Percentiles rank a stretch among this genome's conserved stretches.
Evolutionary conservation across 768 basidiomycete species (phyloP).

Genomic region (Lactarius psammicola): DNA sequence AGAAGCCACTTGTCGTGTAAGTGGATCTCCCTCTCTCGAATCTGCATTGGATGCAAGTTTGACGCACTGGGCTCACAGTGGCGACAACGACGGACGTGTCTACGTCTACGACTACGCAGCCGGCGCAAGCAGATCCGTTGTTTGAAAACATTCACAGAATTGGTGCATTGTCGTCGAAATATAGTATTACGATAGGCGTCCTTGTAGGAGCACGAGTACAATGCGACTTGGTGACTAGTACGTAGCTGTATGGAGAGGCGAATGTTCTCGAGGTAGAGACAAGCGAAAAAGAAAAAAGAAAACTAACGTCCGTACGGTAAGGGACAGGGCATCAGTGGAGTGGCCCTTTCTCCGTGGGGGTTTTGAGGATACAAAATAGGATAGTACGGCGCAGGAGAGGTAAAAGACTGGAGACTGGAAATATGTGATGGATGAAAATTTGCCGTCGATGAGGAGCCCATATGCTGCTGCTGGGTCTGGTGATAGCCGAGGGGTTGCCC

Average conservation of each 20-base stretch:
- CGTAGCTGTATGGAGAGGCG: neutral
- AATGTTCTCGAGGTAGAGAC: constrained; percentile 2
- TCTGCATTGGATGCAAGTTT: neutral
- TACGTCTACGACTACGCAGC: constrained; percentile 25
- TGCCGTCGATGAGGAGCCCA: neutral
- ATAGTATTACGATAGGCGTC: neutral
- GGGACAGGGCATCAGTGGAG: neutral
- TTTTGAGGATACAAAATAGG: constrained; percentile 2
- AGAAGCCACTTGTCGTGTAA: constrained; percentile 27
- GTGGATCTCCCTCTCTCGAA: neutral
- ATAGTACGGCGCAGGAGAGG: neutral
- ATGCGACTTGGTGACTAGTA: neutral
- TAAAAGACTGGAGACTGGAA: neutral
- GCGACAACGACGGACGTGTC: constrained; percentile 27
- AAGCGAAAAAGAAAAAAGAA: neutral
- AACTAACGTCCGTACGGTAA: constrained; percentile 15
- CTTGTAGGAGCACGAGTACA: neutral
- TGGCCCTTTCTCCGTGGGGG: neutral
- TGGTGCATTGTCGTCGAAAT: neutral
- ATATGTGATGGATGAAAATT: neutral
- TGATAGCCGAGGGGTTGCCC: constrained; percentile 1
- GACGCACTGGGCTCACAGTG: constrained; percentile 10
- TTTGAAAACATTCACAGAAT: neutral
- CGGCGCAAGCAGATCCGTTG: neutral
- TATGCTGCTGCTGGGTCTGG: neutral